Evolutionary conservation across 139 green algal genomes (phyloP), one percentile per base, ranked within the genome.

Genomic region (Coelastrella sp.): DNA sequence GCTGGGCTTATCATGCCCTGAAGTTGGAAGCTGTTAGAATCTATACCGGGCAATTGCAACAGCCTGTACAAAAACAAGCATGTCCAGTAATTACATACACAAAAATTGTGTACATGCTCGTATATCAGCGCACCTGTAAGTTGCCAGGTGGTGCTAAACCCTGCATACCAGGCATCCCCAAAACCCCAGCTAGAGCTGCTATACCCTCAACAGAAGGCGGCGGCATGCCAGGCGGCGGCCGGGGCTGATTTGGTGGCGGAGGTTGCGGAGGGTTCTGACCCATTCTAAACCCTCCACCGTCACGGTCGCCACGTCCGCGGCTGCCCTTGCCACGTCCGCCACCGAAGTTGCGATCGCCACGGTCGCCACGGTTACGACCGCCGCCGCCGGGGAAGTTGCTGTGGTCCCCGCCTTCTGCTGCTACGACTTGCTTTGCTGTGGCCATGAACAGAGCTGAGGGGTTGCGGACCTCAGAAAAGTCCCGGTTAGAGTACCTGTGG

Each of bases 371-470:
- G 71, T 77, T 73, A 22, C 60, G 23, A 23, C 47, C 17, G 23
- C 81, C 64, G 61, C 17, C 64, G 54, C 64, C 19, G 6, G 14
- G 14, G 10, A 23, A 32, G 3, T 56, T 75, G 61, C 81, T 76
- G 61, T 68, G 22, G 61, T 65, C 81, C n/a, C 56, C 58, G 20
- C 58, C 74, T 58, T 80, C n/a, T 58, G n/a, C 22, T 20, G 23
- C 22, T 59, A 80, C 32, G 3, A 65, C 54, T 8, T 61, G 14
- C 16, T 58, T 57, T 5, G 93, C 68, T 8, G 89, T 93, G 20
- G 90, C 89, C 88, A 93, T 93, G 74, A 95, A 93, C 20, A 93
- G 89, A 6, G 90, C 90, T 11, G 91, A 85, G 20, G 77, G 71
- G 92, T 92, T 93, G 71, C 92, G 90, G 19, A 95, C 80, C 5